phyloP scores from a whole-genome alignment of 2,329 filamentous ascomycete genomes.

The Phaeosphaeriaceae sp. region DNA sequence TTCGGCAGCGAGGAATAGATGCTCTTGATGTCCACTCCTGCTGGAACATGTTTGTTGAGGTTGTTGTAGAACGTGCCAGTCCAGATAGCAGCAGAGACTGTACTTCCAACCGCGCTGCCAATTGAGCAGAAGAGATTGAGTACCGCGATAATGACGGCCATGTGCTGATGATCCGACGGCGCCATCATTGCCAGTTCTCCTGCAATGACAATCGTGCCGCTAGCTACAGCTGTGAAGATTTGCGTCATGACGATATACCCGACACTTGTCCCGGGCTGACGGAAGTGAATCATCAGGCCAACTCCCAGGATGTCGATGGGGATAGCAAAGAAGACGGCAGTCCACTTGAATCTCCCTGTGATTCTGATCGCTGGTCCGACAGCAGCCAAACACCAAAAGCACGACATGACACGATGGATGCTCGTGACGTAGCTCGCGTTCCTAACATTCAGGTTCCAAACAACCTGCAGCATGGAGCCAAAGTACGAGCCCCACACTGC shows the following conservation, averaged over 20 bases:
- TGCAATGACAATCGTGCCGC: slow-evolving; percentile 42
- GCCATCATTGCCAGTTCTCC: slow-evolving; percentile 44
- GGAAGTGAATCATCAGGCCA: slow-evolving; percentile 50
- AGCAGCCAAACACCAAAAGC: slow-evolving; percentile 34
- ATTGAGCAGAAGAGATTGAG: slow-evolving; percentile 60
- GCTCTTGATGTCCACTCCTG: slow-evolving; percentile 52
- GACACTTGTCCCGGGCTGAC: slow-evolving; percentile 42
- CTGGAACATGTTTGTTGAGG: slow-evolving; percentile 56
- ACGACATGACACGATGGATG: slow-evolving; percentile 50
- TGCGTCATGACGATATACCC: slow-evolving; percentile 46
- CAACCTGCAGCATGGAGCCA: slow-evolving; percentile 50
- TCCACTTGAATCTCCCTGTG: slow-evolving; percentile 29
- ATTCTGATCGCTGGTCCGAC: slow-evolving; percentile 29
- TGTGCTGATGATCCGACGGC: slow-evolving; percentile 40
- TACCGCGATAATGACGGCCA: slow-evolving; percentile 48
- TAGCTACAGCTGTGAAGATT: slow-evolving; percentile 44
- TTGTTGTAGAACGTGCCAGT: slow-evolving; percentile 63
- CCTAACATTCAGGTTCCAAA: slow-evolving; percentile 42
- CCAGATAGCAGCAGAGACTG: slow-evolving; percentile 71
- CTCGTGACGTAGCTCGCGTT: slow-evolving; percentile 49
- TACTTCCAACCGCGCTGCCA: slow-evolving; percentile 54
- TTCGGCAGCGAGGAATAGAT: slow-evolving; percentile 43
- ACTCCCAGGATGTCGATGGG: slow-evolving; percentile 43
- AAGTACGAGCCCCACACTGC: slow-evolving; percentile 53
- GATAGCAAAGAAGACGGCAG: slow-evolving; percentile 38